Evolutionary conservation across 2,329 filamentous ascomycete species (phyloP), one percentile per base, ranked within the genome.

Genomic region (Parascedosporium putredinis): DNA sequence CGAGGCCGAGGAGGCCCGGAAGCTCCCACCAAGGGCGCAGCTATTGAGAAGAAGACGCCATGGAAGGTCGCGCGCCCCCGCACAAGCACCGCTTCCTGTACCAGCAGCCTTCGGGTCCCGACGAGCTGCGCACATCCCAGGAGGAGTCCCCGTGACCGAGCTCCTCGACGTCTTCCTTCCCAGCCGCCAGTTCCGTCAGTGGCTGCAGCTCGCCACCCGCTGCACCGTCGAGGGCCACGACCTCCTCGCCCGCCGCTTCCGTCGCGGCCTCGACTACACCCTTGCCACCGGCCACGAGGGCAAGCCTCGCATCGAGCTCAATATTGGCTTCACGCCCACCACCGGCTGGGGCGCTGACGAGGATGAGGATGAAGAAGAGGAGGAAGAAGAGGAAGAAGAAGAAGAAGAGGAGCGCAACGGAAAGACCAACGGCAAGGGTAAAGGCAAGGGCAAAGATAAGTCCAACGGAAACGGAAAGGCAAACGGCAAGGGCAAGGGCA

Each of bases 51-150:
- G 43, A 68, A 68, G 54, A 77, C 71, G 38, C 67, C 69, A 0
- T 93, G 87, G 86, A 79, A 75, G 53, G 84, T 94, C 7, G 87
- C 93, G 5, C 78, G 80, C 93, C 93, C 34, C 93, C 93, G 1
- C 90, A 98, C 69, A 98, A 98, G 70, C 89, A 96, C 62, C 86
- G 90, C 12, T 98, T 85, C 64, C 73, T 95, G 2, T 98, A 93
- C 66, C 77, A 87, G 52, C 81, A 88, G 57, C 70, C 67, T 56
- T 73, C 60, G 46, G 66, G 67, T 49, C 54, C 65, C 45, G 54
- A 65, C 51, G 57, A 68, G 47, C 56, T 64, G 47, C 64, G 64
- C 44, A 60, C 63, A 4, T 59, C 62, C 3, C 57, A 66, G 38
- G 67, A 73, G 42, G 65, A 70, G 47, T 78, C 76, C 12, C 87